Evolutionary conservation across 192 early-diverging fungal species (phyloP).

Genomic region (Podila epicladia): DNA sequence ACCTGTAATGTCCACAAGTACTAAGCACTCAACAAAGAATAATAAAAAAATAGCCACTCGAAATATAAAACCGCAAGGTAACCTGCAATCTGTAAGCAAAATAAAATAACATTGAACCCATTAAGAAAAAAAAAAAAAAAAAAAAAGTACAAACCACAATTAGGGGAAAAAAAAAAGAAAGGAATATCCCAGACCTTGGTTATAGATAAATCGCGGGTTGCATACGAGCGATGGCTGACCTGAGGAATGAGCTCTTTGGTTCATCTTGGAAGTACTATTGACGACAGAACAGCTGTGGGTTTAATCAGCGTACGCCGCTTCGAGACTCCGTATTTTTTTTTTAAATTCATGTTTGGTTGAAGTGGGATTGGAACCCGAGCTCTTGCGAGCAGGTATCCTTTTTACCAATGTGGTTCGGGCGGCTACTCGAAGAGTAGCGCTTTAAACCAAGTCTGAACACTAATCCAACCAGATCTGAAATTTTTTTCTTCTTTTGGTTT

Average conservation of each 20-base stretch:
- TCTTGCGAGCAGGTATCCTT: background rate
- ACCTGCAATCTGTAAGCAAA: too few species aligned
- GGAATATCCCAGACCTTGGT: constrained; percentile 45
- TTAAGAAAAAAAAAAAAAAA: background rate
- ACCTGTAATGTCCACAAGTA: too few species aligned
- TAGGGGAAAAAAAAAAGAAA: background rate
- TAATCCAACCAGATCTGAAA: constrained; percentile 3
- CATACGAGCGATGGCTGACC: constrained; percentile 52
- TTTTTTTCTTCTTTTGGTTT: background rate
- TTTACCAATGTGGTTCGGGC: background rate
- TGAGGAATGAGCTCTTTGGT: constrained; percentile 29
- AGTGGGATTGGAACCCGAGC: constrained; percentile 15
- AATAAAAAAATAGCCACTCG: too few species aligned
- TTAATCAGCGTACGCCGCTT: constrained; percentile 49
- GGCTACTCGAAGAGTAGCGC: background rate
- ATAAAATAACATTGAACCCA: too few species aligned
- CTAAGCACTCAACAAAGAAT: too few species aligned
- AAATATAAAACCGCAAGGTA: too few species aligned
- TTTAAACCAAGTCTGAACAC: background rate
- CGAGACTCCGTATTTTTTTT: constrained; percentile 40
- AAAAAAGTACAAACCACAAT: background rate
- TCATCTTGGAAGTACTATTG: constrained; percentile 54
- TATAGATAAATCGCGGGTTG: constrained; percentile 47
- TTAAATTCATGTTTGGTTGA: background rate
- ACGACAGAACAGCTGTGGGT: constrained; percentile 48